Percentiles rank a stretch among this genome's conserved stretches.
These are phyloP conservation scores for Eragrostis curvula DNA, from an alignment of 176 grass and related monocot genomes.

Conservation along the genomic window DNA sequence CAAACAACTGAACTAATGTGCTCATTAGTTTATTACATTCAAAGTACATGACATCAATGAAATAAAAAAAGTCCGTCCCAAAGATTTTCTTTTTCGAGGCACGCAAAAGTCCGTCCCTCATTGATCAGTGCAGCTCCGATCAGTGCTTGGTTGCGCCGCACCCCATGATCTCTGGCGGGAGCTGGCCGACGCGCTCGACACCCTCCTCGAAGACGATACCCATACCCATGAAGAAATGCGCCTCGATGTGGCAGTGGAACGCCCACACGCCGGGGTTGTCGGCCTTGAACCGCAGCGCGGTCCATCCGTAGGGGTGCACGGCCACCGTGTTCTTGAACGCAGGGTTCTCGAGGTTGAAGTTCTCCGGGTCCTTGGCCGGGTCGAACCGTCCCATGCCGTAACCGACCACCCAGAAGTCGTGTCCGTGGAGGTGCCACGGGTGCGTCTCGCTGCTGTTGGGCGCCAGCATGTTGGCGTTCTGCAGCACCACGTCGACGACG, in stretches of 20 bases:
- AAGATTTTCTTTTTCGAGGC: no score
- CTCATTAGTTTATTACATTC: no score
- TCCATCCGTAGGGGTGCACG: slow-evolving; percentile 72
- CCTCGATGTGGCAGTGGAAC: slow-evolving; percentile 89
- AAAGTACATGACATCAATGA: no score
- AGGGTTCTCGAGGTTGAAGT: slow-evolving; percentile 65
- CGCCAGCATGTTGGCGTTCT: slow-evolving; percentile 71
- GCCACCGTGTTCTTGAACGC: slow-evolving; percentile 79
- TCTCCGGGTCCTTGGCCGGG: slow-evolving; percentile 48
- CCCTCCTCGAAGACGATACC: slow-evolving; percentile 80
- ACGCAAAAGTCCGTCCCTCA: no score
- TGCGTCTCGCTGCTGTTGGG: slow-evolving; percentile 72
- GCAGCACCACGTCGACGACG: slow-evolving; percentile 77
- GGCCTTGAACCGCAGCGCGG: slow-evolving; percentile 69
- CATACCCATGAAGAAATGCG: slow-evolving; percentile 90
- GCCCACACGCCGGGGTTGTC: slow-evolving; percentile 90
- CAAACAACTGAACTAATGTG: no score
- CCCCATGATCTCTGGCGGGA: slow-evolving; percentile 61
- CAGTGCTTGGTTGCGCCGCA: slow-evolving; percentile 56
- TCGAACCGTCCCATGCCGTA: slow-evolving; percentile 65
- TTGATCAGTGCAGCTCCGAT: no score
- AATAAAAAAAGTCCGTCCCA: no score
- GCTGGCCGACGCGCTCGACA: slow-evolving; percentile 47
- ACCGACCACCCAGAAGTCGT: slow-evolving; percentile 86
- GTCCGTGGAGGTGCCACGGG: slow-evolving; percentile 92